Percentiles rank a stretch among this genome's conserved stretches.
Evolutionary conservation across 2,329 filamentous ascomycete species (phyloP).

Genomic region (Colletotrichum sp.): DNA sequence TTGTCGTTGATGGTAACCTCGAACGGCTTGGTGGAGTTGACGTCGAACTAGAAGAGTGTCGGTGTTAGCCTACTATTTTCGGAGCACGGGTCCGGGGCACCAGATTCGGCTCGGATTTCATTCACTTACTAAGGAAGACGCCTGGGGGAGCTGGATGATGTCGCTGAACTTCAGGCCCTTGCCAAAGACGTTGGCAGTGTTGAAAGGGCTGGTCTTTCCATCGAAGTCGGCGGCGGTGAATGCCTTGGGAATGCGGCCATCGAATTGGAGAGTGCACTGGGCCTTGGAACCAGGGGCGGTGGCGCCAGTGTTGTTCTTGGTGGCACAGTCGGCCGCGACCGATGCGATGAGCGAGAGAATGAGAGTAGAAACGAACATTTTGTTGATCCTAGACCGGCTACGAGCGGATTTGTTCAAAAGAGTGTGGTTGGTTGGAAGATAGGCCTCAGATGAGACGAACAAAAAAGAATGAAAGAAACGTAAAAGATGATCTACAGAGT

Average conservation of each 20-base stretch:
- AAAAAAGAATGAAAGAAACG: slow-evolving; percentile 11
- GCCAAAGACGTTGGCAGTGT: slow-evolving; percentile 56
- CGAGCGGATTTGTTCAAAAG: slow-evolving; percentile 7
- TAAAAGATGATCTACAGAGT: slow-evolving; percentile 6
- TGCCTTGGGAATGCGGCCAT: slow-evolving; percentile 47
- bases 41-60: slow-evolving; percentile 42
- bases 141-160: slow-evolving; percentile 50
- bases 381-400: slow-evolving; percentile 17
- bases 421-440: slow-evolving; percentile 1
- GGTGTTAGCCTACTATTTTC: neutral
- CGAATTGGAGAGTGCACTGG: slow-evolving; percentile 46
- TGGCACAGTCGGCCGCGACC: slow-evolving; percentile 1
- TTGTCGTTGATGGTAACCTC: slow-evolving; percentile 61
- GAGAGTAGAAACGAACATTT: slow-evolving; percentile 17
- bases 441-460: slow-evolving; percentile 12
- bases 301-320: slow-evolving; percentile 12
- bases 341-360: slow-evolving; percentile 10
- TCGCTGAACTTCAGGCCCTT: slow-evolving; percentile 54
- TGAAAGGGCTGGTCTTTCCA: slow-evolving; percentile 50
- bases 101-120: neutral
- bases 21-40: slow-evolving; percentile 43
- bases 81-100: neutral
- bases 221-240: slow-evolving; percentile 45
- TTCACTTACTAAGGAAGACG: slow-evolving; percentile 41
- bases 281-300: slow-evolving; percentile 15